phyloP scores from a whole-genome alignment of 192 early-diverging fungal genomes.

The Entrophospora sp. region DNA sequence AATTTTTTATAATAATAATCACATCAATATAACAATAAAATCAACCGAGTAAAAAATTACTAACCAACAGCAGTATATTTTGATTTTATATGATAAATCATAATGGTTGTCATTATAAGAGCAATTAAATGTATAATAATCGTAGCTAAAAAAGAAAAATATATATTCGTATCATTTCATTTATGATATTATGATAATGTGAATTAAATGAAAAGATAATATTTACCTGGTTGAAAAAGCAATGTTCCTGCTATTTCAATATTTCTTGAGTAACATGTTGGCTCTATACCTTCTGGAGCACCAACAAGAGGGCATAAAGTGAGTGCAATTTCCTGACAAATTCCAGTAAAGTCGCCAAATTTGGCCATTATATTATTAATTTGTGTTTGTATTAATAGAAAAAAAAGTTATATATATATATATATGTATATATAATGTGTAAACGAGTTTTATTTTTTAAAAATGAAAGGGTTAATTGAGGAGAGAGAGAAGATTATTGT shows the following conservation, averaged over 20 bases:
- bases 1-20: background rate
- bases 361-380: too few relatives aligned
- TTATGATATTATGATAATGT: too few relatives aligned
- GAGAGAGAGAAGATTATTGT: too few relatives aligned
- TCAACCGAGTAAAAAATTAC: background rate
- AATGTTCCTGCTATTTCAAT: constrained; percentile 74
- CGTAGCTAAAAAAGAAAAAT: constrained; percentile 48
- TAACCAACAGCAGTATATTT: constrained; percentile 93
- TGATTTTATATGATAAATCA: too few relatives aligned
- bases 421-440: too few relatives aligned
- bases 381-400: too few relatives aligned
- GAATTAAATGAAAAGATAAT: background rate
- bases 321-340: constrained; percentile 76
- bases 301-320: constrained; percentile 88
- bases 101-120: constrained; percentile 91
- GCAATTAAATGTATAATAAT: constrained; percentile 89
- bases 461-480: too few relatives aligned
- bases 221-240: constrained; percentile 78
- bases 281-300: constrained; percentile 60
- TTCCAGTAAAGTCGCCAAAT: constrained; percentile 67
- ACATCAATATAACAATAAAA: background rate
- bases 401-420: too few relatives aligned
- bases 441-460: too few relatives aligned
- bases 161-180: background rate
- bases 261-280: constrained; percentile 89